A percentile compares a stretch with the other conserved stretches of the same genome.
These are phyloP conservation scores for Thermoascus crustaceus DNA, from an alignment of 2,329 filamentous ascomycete species.

Conservation along the genomic window DNA sequence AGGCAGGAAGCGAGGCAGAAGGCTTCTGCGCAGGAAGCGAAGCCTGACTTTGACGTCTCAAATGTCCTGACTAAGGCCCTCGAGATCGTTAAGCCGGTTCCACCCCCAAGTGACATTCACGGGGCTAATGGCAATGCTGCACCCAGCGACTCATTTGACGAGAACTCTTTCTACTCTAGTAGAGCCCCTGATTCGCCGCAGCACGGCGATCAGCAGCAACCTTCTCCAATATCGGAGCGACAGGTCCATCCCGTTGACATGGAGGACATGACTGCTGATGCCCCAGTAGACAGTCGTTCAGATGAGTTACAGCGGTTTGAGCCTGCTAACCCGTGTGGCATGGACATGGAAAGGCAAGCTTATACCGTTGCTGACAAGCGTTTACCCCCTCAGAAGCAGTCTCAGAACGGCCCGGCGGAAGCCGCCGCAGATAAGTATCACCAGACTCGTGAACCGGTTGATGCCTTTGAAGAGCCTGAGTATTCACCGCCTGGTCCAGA, in stretches of 20 bases:
- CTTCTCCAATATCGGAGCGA: slow-evolving; percentile 18
- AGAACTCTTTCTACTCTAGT: slow-evolving; percentile 94
- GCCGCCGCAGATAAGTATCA: slow-evolving; percentile 13
- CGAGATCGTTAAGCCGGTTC: slow-evolving; percentile 61
- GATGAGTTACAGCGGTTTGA: slow-evolving; percentile 31
- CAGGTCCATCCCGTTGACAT: slow-evolving; percentile 13
- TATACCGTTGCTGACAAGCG: slow-evolving; percentile 31
- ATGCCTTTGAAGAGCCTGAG: slow-evolving; percentile 38
- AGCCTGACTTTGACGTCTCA: slow-evolving; percentile 60
- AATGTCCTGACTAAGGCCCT: slow-evolving; percentile 65
- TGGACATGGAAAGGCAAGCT: slow-evolving; percentile 33
- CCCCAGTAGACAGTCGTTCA: slow-evolving; percentile 24
- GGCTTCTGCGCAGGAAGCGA: slow-evolving; percentile 44
- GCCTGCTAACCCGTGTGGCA: slow-evolving; percentile 27
- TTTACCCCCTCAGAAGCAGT: slow-evolving; percentile 22
- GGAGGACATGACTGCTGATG: slow-evolving; percentile 26
- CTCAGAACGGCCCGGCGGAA: slow-evolving; percentile 16
- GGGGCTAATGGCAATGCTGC: slow-evolving; percentile 53
- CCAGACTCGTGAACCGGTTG: slow-evolving; percentile 19
- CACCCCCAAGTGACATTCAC: slow-evolving; percentile 45
- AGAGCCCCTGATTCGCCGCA: slow-evolving; percentile 69
- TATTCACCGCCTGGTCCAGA: slow-evolving; percentile 41
- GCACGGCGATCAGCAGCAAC: slow-evolving; percentile 27
- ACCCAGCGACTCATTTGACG: slow-evolving; percentile 76
- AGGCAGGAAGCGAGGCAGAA: slow-evolving; percentile 42